Percentiles rank a stretch among this genome's conserved stretches.
Evolutionary conservation across 2,329 filamentous ascomycete species (phyloP).

Genomic region (Pyrenophora tritici-repentis): DNA sequence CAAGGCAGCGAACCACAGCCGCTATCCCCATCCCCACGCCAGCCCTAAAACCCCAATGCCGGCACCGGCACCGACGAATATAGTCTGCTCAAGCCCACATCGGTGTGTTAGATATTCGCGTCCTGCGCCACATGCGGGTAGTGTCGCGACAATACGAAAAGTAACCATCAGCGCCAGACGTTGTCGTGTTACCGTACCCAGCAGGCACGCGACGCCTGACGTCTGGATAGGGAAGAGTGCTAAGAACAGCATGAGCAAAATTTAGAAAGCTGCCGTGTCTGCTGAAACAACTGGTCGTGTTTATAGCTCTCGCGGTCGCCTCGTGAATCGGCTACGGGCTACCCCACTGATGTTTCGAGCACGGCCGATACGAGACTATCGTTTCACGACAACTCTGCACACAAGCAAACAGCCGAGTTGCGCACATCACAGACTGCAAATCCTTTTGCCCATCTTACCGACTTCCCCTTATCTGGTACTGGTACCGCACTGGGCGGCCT

Average conservation of each 20-base stretch:
- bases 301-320: constrained; percentile 6
- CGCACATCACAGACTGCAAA: not conserved
- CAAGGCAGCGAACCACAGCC: constrained; percentile 17
- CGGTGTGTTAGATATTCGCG: too few species aligned
- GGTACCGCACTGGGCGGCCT: constrained; percentile 1
- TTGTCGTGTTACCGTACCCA: constrained; percentile 8
- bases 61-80: constrained; percentile 6
- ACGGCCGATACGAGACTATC: constrained; percentile 19
- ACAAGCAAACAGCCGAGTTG: not conserved
- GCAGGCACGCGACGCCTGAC: not conserved
- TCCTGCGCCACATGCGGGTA: constrained; percentile 8
- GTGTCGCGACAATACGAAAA: constrained; percentile 6
- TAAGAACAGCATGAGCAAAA: constrained; percentile 2
- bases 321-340: constrained; percentile 14
- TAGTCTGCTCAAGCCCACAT: constrained; percentile 12
- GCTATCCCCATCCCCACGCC: constrained; percentile 21
- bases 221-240: not conserved
- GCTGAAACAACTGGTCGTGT: constrained; percentile 17
- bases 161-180: not conserved
- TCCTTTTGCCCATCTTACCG: constrained; percentile 8
- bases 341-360: constrained; percentile 12
- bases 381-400: constrained; percentile 25
- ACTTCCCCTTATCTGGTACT: constrained; percentile 8
- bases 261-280: constrained; percentile 12
- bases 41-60: constrained; percentile 28